A percentile compares a stretch with the other conserved stretches of the same genome.
Evolutionary conservation across 208 protist species (phyloP).

Genomic region (Trypanosoma congolense): DNA sequence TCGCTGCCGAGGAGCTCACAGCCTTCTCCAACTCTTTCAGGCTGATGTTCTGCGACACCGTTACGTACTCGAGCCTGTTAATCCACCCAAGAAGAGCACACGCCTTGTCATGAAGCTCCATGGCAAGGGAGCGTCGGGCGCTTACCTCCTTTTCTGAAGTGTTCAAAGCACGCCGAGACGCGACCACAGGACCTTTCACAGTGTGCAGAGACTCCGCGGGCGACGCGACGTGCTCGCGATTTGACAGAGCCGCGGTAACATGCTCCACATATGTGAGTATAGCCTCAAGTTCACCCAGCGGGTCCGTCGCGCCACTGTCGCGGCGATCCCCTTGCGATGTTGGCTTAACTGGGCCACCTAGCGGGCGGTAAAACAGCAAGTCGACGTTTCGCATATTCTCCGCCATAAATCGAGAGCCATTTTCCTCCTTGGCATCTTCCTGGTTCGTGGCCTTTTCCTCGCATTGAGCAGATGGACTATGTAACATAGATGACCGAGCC

Average conservation of each 20-base stretch:
- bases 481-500: constrained; percentile 12
- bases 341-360: not conserved
- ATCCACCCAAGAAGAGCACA: constrained; percentile 45
- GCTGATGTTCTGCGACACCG: constrained; percentile 31
- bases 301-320: not conserved
- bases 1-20: constrained; percentile 23
- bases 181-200: constrained; percentile 44
- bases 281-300: constrained; percentile 48
- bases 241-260: constrained; percentile 32
- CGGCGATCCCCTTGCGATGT: not conserved
- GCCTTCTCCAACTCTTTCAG: constrained; percentile 43
- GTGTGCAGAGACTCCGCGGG: constrained; percentile 40
- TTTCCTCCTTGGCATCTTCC: constrained; percentile 7
- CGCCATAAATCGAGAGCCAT: not conserved
- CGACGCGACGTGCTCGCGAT: constrained; percentile 37
- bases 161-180: constrained; percentile 18
- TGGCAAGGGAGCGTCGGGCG: constrained; percentile 31
- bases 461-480: not conserved
- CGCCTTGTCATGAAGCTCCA: constrained; percentile 35
- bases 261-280: constrained; percentile 59
- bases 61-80: constrained; percentile 56
- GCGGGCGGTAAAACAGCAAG: not conserved
- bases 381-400: constrained; percentile 18
- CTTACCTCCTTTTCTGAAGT: not conserved
- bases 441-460: not conserved